These are phyloP conservation scores for Thelonectria discophora DNA, from an alignment of 2,329 filamentous ascomycete genomes.

Conservation along the genomic window DNA sequence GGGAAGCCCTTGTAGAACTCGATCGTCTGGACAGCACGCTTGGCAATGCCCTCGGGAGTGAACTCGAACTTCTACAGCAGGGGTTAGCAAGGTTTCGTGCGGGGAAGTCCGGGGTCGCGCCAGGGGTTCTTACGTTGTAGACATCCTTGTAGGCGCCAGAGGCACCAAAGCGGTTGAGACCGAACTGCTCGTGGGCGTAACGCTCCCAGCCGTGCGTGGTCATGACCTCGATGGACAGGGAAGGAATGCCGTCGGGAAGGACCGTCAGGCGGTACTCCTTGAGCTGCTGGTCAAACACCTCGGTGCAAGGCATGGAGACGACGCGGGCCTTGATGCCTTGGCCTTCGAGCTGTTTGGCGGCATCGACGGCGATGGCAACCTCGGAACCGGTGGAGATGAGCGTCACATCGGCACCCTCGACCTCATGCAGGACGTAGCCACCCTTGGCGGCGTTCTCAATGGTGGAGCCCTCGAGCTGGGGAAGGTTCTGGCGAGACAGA, in stretches of 20 bases:
- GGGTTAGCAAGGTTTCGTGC: conserved; percentile 47
- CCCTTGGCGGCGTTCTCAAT: conserved; percentile 92
- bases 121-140: conserved; percentile 74
- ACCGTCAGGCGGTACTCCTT: conserved; percentile 96
- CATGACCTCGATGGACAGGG: conserved; percentile 95
- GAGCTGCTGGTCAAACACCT: conserved; percentile 92
- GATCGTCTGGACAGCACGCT: conserved; percentile 90
- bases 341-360: conserved; percentile 90
- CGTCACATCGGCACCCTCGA: conserved; percentile 84
- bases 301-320: conserved; percentile 95
- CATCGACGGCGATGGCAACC: conserved; percentile 91
- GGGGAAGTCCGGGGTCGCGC: conserved; percentile 5
- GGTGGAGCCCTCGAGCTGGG: conserved; percentile 93
- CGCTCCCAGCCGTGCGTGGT: conserved; percentile 98
- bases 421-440: conserved; percentile 90
- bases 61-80: conserved; percentile 92
- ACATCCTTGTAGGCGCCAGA: conserved; percentile 98
- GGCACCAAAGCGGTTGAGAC: conserved; percentile 98
- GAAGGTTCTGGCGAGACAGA: conserved; percentile 96
- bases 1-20: conserved; percentile 96
- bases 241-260: conserved; percentile 92
- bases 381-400: conserved; percentile 96
- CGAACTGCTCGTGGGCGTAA: conserved; percentile 99
- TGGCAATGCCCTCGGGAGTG: conserved; percentile 94
- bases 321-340: conserved; percentile 88